Conservation (phyloP, 306 rosid genomes). For the Datisca glomerata region DNA sequence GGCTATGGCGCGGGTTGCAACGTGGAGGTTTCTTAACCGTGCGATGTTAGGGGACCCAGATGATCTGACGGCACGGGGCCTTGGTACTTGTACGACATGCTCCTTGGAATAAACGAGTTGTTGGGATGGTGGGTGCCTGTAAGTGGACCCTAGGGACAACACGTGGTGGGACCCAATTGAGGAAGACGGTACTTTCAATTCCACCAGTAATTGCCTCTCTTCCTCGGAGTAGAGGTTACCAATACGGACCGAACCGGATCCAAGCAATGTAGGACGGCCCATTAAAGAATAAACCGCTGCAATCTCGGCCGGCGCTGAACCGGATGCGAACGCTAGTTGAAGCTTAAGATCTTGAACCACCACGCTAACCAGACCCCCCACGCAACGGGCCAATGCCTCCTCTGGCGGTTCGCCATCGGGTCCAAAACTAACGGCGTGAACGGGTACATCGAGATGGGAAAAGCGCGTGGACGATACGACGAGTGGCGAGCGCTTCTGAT, state of each 20-base stretch:
- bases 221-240: conserved; percentile 66
- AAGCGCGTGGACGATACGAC: conserved; percentile 42
- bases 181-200: conserved; percentile 48
- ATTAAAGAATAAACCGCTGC: conserved; percentile 54
- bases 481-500: conserved; percentile 13
- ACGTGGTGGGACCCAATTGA: conserved; percentile 46
- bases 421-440: conserved; percentile 41
- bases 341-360: conserved; percentile 58
- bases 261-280: conserved; percentile 37
- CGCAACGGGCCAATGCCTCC: conserved; percentile 28
- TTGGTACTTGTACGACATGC: conserved; percentile 44
- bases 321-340: conserved; percentile 44
- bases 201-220: conserved; percentile 57
- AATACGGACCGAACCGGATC: conserved; percentile 25
- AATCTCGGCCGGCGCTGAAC: conserved; percentile 40
- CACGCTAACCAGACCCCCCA: conserved; percentile 38
- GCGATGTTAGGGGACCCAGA: conserved; percentile 23
- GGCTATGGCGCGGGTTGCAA: conserved; percentile 63
- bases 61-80: conserved; percentile 59
- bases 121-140: conserved; percentile 43
- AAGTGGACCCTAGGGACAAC: conserved; percentile 49
- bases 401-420: conserved; percentile 26
- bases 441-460: conserved; percentile 37
- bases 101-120: conserved; percentile 38
- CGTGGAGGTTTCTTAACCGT: conserved; percentile 59